Evolutionary conservation across 2,329 filamentous ascomycete species (phyloP).

Genomic region (Ophiostoma ulmi): DNA sequence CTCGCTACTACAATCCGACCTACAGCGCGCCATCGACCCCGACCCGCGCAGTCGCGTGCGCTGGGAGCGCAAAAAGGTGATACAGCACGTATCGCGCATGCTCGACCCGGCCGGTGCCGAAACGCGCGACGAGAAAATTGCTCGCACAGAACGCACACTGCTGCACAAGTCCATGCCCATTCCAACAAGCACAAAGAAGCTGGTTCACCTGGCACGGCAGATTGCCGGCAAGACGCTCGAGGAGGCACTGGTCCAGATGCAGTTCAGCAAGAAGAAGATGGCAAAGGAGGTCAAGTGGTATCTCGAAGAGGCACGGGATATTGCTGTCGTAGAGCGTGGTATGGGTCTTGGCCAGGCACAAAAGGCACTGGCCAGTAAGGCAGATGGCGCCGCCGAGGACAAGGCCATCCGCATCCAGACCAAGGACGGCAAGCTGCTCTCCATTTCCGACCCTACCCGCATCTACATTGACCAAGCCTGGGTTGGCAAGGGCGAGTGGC

Average conservation of each 20-base stretch:
- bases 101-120: conserved; percentile 53
- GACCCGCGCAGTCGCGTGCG: conserved; percentile 63
- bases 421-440: conserved; percentile 68
- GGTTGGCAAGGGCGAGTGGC: conserved; percentile 69
- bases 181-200: conserved; percentile 86
- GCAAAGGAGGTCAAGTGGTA: conserved; percentile 74
- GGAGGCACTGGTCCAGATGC: conserved; percentile 91
- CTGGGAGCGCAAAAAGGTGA: conserved; percentile 81
- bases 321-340: conserved; percentile 71
- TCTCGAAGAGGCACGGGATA: conserved; percentile 73
- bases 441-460: conserved; percentile 66
- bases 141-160: conserved; percentile 55
- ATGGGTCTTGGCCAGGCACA: conserved; percentile 66
- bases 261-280: conserved; percentile 89
- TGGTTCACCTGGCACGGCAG: conserved; percentile 78
- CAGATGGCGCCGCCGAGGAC: conserved; percentile 31
- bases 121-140: conserved; percentile 60
- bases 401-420: conserved; percentile 58
- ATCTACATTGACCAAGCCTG: conserved; percentile 92
- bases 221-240: conserved; percentile 91
- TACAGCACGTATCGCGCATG: conserved; percentile 64
- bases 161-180: conserved; percentile 62
- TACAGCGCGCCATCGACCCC: conserved; percentile 66
- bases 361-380: conserved; percentile 29
- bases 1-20: conserved; percentile 45